Evolutionary conservation across 805 yeast genomes (phyloP).

Genomic region (Candida ortonii): DNA sequence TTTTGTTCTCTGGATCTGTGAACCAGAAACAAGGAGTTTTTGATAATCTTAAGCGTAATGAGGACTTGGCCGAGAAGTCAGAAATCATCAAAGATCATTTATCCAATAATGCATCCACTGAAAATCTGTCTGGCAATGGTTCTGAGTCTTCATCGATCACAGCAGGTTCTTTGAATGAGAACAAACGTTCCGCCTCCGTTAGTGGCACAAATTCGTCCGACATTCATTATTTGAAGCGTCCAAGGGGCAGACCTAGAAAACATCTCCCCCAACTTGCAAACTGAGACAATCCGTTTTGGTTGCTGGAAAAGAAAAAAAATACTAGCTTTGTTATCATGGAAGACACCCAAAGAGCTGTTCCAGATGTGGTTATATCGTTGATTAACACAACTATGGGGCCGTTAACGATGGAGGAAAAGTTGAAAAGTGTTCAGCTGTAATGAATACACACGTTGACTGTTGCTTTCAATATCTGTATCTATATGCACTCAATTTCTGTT

Average conservation of each 20-base stretch:
- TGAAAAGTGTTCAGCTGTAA: too few species aligned
- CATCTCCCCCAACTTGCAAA: conserved; percentile 10
- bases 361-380: too few species aligned
- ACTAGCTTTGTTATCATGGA: too few species aligned
- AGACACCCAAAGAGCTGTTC: too few species aligned
- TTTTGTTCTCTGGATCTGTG: conserved; percentile 4
- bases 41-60: conserved; percentile 2
- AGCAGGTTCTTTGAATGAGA: conserved; percentile 2
- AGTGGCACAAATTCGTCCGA: too few species aligned
- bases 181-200: conserved; percentile 10
- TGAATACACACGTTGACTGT: too few species aligned
- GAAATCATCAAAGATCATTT: conserved; percentile 4
- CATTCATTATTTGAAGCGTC: conserved; percentile 25
- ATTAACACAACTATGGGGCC: too few species aligned
- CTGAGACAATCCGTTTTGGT: too few species aligned
- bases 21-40: conserved; percentile 4
- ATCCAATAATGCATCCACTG: conserved; percentile 4
- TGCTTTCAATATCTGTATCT: too few species aligned
- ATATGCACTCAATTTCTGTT: too few species aligned
- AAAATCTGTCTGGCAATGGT: conserved; percentile 3
- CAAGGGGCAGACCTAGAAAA: conserved; percentile 28
- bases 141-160: conserved; percentile 5
- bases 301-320: too few species aligned
- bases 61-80: conserved; percentile 3
- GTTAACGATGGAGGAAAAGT: too few species aligned